A percentile compares a stretch with the other conserved stretches of the same genome.
Evolutionary conservation across 2,329 filamentous ascomycete species (phyloP).

Genomic region (Dendrostoma leiphaemia): DNA sequence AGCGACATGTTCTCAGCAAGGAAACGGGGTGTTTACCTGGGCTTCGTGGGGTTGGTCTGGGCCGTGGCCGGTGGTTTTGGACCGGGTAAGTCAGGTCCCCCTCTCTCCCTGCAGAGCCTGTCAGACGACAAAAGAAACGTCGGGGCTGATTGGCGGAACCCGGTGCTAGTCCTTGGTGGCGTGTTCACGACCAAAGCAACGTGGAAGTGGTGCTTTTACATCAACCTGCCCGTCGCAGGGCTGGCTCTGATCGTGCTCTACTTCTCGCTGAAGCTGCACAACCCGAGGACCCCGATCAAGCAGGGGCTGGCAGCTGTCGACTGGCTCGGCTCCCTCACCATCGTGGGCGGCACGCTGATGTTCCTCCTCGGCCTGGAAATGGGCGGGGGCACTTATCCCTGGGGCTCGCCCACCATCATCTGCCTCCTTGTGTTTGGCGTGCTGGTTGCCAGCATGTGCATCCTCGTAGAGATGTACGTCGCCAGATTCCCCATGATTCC

Average conservation of each 20-base stretch:
- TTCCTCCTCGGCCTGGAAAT: conserved; percentile 68
- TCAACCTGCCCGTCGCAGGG: conserved; percentile 48
- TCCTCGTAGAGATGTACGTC: conserved; percentile 61
- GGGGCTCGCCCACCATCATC: conserved; percentile 60
- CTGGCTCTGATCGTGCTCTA: conserved; percentile 56
- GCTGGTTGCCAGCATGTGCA: conserved; percentile 47
- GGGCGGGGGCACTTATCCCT: conserved; percentile 62
- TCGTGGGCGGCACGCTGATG: conserved; percentile 67
- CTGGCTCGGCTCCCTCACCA: conserved; percentile 58
- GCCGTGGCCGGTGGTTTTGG: conserved; percentile 64
- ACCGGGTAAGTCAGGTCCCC: conserved; percentile 41
- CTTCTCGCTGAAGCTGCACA: conserved; percentile 66
- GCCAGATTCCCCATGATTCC: conserved; percentile 70
- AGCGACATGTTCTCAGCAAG: conserved; percentile 52
- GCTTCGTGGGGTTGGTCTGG: conserved; percentile 64
- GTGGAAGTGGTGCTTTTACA: conserved; percentile 58
- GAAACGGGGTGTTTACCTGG: conserved; percentile 24
- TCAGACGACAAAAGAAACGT: no score
- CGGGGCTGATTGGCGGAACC: no score
- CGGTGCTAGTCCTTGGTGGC: conserved; percentile 54
- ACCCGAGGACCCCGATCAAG: conserved; percentile 60
- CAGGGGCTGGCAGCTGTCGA: conserved; percentile 61
- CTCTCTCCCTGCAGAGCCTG: no score
- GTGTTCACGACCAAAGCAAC: conserved; percentile 60
- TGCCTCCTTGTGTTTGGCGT: conserved; percentile 61